Percentiles rank a stretch among this genome's conserved stretches.
Conservation (phyloP, 1,284 basidiomycete genomes). For the Fomes fomentarius region DNA sequence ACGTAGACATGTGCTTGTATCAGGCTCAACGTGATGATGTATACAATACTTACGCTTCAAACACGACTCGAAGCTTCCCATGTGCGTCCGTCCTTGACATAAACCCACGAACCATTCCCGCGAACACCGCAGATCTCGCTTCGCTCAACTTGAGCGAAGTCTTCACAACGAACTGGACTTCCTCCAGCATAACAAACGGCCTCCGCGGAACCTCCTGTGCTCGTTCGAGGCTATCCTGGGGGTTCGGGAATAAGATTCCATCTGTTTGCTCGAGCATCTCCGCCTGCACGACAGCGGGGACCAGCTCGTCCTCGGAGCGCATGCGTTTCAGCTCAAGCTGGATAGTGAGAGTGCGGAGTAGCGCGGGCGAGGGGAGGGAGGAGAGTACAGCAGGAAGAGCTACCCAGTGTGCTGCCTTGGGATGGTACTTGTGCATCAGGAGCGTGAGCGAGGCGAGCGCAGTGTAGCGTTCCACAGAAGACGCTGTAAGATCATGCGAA, state of each 20-base stretch:
- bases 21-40: too few relatives aligned
- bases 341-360: conserved; percentile 3
- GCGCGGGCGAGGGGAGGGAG: conserved; percentile 3
- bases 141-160: not conserved
- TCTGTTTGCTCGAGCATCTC: not conserved
- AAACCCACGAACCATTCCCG: not conserved
- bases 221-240: not conserved
- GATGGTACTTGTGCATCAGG: conserved; percentile 8
- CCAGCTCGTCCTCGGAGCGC: not conserved
- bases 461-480: conserved; percentile 2
- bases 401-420: not conserved
- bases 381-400: conserved; percentile 8
- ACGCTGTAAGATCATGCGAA: too few relatives aligned
- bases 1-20: too few relatives aligned
- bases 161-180: not conserved
- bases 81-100: not conserved
- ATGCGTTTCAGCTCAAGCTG: conserved; percentile 1
- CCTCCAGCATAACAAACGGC: not conserved
- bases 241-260: not conserved
- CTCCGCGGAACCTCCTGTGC: not conserved
- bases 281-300: not conserved
- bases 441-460: conserved; percentile 9
- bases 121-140: not conserved
- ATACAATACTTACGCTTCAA: not conserved
- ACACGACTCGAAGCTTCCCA: not conserved